Evolutionary conservation across 352 stramenopile species (phyloP).

Genomic region (Aphanomyces astaci): DNA sequence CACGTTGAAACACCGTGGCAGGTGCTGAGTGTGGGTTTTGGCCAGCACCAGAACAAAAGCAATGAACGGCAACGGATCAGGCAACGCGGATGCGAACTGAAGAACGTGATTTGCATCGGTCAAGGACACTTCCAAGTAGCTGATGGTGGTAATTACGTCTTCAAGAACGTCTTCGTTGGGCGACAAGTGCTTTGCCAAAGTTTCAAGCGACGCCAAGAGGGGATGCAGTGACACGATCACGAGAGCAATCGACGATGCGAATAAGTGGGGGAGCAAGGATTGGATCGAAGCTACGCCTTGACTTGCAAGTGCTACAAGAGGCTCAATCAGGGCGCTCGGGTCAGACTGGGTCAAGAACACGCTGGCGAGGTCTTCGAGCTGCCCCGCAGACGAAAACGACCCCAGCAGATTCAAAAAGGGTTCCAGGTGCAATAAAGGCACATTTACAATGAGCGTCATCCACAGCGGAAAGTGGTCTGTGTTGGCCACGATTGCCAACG

Average conservation of each 20-base stretch:
- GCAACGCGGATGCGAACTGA: background rate
- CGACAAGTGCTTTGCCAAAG: background rate
- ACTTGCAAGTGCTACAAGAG: background rate
- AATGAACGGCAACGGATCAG: background rate
- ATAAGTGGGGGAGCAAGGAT: background rate
- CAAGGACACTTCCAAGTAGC: background rate
- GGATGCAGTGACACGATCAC: background rate
- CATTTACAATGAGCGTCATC: background rate
- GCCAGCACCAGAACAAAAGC: background rate
- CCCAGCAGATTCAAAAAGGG: background rate
- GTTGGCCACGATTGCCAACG: background rate
- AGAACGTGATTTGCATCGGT: background rate
- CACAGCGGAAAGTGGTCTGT: conserved; percentile 6
- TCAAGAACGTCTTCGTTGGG: background rate
- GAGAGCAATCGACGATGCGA: background rate
- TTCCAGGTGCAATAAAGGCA: background rate
- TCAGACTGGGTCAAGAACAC: background rate
- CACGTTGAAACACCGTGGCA: background rate
- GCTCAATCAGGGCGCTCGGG: background rate
- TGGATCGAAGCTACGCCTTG: background rate
- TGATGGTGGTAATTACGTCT: background rate
- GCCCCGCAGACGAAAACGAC: background rate
- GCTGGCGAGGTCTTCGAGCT: background rate
- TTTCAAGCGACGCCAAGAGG: background rate
- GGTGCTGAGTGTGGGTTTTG: background rate